Evolutionary conservation across 805 yeast genomes (phyloP), one percentile per base, ranked within the genome.

Genomic region (Isabelozyma pseudorhagii): DNA sequence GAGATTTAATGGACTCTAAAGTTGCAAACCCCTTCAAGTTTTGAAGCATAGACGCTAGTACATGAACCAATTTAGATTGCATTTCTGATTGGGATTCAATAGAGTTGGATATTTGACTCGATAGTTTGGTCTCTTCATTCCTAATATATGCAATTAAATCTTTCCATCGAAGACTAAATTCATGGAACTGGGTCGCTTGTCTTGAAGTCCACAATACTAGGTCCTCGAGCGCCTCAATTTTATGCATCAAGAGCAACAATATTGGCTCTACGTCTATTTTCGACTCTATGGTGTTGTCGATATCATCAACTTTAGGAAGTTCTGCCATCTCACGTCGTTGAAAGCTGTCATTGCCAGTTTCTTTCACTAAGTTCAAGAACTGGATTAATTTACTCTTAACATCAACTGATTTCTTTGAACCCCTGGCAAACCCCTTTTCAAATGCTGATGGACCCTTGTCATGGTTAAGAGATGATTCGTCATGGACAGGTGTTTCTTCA

Each of bases 231-330:
- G 71, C 74, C 17, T 57, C 66, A 13, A 52, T 54, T 47, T 64
- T 68, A 27, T 58, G 64, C 10, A 61, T 58, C n/a, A 74, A 50
- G 8, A 69, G 59, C 6, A 58, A 53, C 3, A 64, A 39, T 1
- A 74, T 61, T 1, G 76, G 75, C n/a, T 56, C 66, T 9, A 69
- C 46, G 50, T 72, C 69, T 14, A 71, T 50, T 54, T 69, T 70
- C 18, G 62, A 60, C 0, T 54, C 53, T 7, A 74, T 62, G 1
- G 74, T 68, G 54, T 74, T 74, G 31, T 60, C 56, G 8, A 45
- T 46, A 50, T 73, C 77, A 47, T 71, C 76, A 6, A 69, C 59
- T 40, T 52, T 5, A 5, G 54, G 44, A 3, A 14, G 10, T 1
- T 17, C n/a, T 25, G 49, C 29, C 11, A 11, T 34, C 15, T 14